phyloP scores from a whole-genome alignment of 441 rosid genomes.

The Populus hybrid region DNA sequence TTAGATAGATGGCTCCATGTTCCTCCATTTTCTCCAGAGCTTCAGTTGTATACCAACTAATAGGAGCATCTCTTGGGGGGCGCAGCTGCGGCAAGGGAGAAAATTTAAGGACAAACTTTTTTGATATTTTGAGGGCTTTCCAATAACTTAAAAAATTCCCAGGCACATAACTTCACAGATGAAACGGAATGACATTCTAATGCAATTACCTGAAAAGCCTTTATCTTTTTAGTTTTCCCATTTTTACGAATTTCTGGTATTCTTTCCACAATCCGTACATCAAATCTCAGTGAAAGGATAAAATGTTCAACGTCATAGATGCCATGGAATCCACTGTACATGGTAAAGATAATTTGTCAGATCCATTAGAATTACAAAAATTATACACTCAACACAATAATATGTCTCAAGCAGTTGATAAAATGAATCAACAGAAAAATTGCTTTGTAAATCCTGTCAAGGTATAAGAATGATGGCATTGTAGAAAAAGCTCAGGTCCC shows the following conservation, averaged over 20 bases:
- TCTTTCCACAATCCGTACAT: conserved; percentile 82
- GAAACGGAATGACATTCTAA: conserved; percentile 1
- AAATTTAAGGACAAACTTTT: neutral
- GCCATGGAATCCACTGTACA: conserved; percentile 85
- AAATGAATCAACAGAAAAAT: neutral
- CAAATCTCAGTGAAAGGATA: conserved; percentile 72
- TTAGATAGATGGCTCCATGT: conserved; percentile 91
- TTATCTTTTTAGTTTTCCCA: conserved; percentile 86
- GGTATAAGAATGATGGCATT: neutral
- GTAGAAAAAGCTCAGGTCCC: neutral
- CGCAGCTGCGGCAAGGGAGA: conserved; percentile 49
- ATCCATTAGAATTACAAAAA: neutral
- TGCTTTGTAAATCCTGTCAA: neutral
- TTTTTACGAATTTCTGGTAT: conserved; percentile 82
- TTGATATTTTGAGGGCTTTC: conserved; percentile 4
- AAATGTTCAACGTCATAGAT: conserved; percentile 94
- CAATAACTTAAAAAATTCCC: conserved; percentile 1
- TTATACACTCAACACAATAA: neutral
- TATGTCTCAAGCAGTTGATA: neutral
- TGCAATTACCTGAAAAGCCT: conserved; percentile 69
- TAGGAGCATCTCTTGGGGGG: conserved; percentile 92
- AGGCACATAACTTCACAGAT: neutral
- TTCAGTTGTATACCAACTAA: conserved; percentile 73
- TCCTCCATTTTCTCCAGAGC: conserved; percentile 90
- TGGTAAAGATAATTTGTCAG: conserved; percentile 17